phyloP scores from a whole-genome alignment of 1,284 basidiomycete genomes.

The Ganoderma lingzhi region DNA sequence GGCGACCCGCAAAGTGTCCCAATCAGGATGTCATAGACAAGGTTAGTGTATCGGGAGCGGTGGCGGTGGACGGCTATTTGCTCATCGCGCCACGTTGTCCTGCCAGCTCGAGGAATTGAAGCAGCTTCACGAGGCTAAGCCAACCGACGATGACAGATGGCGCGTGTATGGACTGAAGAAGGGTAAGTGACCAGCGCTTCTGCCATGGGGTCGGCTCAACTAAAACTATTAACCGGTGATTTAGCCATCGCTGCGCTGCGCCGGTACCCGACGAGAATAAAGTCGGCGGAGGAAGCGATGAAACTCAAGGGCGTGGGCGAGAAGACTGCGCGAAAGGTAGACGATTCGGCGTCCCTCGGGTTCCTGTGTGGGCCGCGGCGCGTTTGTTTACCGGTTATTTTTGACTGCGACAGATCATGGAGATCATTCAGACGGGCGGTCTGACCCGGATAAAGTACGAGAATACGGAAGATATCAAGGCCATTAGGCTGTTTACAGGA shows the following conservation, averaged over 20 bases:
- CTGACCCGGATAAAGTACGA: conserved; percentile 69
- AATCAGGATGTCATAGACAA: conserved; percentile 78
- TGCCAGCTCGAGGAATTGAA: conserved; percentile 68
- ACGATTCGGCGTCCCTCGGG: conserved; percentile 15
- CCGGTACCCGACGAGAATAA: conserved; percentile 68
- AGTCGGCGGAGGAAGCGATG: conserved; percentile 67
- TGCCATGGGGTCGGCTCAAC: background rate
- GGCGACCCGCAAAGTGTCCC: conserved; percentile 44
- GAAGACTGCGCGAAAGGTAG: conserved; percentile 79
- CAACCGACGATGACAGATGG: conserved; percentile 67
- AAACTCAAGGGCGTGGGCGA: conserved; percentile 73
- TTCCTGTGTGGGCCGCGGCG: background rate
- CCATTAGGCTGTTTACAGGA: conserved; percentile 68
- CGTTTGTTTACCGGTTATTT: background rate
- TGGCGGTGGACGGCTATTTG: background rate
- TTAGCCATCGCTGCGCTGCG: conserved; percentile 41
- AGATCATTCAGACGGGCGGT: conserved; percentile 76
- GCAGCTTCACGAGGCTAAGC: conserved; percentile 65
- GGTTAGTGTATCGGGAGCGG: conserved; percentile 43
- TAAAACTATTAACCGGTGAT: background rate
- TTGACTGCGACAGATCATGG: conserved; percentile 67
- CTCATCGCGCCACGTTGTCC: conserved; percentile 1
- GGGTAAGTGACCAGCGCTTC: conserved; percentile 48
- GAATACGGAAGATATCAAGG: conserved; percentile 64
- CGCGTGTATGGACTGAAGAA: conserved; percentile 67